Evolutionary conservation across 192 early-diverging fungal species (phyloP), one percentile per base, ranked within the genome.

Genomic region (Geranomyces variabilis): DNA sequence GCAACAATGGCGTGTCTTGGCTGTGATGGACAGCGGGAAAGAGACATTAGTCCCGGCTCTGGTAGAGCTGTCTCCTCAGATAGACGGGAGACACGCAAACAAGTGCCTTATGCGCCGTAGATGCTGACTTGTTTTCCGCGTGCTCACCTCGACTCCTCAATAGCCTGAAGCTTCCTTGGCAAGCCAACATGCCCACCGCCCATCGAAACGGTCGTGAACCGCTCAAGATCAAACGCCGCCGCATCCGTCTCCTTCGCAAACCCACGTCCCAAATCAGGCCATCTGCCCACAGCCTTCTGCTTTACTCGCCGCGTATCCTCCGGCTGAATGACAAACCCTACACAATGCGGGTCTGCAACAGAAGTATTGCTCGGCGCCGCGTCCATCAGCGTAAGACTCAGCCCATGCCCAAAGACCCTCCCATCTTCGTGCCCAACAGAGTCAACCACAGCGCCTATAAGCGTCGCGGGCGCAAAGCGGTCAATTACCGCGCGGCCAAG

Each of bases 361-460:
- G 28, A 10, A 22, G n/a, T n/a, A n/a, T n/a, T n/a, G n/a, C n/a
- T n/a, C 36, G 36, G 10, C 36, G 36, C 5, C 36, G 36, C 36
- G 36, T 57, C 43, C 17, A 58, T 41, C 24, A 59, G 21, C 0
- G 71, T 59, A 31, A 66, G 17, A 28, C 33, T 66, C 34, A 66
- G 53, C 29, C 63, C 63, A 41, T 41, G 36, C 36, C 5, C 36
- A 41, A 8, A 29, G 51, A 1, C 51, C 10, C 26, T 9, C 1
- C 19, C 12, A 22, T 15, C 29, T 30, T 30, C 44, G 33, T 24
- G 9, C 14, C 24, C 44, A 10, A 24, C 41, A 29, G 46, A 15
- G 28, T 75, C 66, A 0, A 68, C 73, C 46, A 75, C 66, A 19
- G 66, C 55, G 19, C 73, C 73, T 4, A 75, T 63, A 8, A 75